Percentiles rank a stretch among this genome's conserved stretches.
phyloP scores from a whole-genome alignment of 1,284 basidiomycete species.

The Moesziomyces sp. region DNA sequence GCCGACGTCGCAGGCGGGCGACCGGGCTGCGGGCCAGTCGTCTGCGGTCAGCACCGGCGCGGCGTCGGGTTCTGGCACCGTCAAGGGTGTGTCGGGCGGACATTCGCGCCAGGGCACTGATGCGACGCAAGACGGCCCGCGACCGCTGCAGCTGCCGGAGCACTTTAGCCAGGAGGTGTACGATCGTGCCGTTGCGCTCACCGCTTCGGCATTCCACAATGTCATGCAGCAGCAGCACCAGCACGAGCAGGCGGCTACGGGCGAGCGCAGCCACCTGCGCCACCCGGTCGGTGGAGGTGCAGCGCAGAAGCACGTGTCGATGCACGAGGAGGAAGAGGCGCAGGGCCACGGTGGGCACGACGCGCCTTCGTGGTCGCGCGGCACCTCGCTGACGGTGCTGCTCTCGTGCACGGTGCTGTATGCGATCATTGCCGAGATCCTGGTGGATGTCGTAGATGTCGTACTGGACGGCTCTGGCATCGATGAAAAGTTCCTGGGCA shows the following conservation, averaged over 20 bases:
- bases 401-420: slow-evolving; percentile 85
- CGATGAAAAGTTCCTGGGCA: slow-evolving; percentile 96
- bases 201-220: slow-evolving; percentile 58
- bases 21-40: slow-evolving; percentile 21
- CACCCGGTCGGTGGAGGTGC: slow-evolving; percentile 16
- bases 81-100: slow-evolving; percentile 15
- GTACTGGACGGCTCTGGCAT: slow-evolving; percentile 92
- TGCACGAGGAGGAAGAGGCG: slow-evolving; percentile 62
- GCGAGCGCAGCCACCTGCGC: slow-evolving; percentile 31
- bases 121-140: slow-evolving; percentile 24
- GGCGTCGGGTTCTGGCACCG: slow-evolving; percentile 21
- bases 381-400: slow-evolving; percentile 58
- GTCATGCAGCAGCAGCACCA: slow-evolving; percentile 46
- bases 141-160: slow-evolving; percentile 52
- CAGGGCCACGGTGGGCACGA: slow-evolving; percentile 86
- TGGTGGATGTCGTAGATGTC: slow-evolving; percentile 95
- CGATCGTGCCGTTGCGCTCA: slow-evolving; percentile 57
- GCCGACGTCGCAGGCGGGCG: slow-evolving; percentile 34
- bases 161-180: slow-evolving; percentile 57
- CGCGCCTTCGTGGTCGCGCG: slow-evolving; percentile 76
- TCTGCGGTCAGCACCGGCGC: slow-evolving; percentile 18
- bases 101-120: slow-evolving; percentile 30
- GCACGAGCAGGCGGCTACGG: slow-evolving; percentile 2
- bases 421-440: slow-evolving; percentile 93
- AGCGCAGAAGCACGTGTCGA: slow-evolving; percentile 48